phyloP scores from a whole-genome alignment of 768 basidiomycete genomes.

The Rhizopogon sp. region DNA sequence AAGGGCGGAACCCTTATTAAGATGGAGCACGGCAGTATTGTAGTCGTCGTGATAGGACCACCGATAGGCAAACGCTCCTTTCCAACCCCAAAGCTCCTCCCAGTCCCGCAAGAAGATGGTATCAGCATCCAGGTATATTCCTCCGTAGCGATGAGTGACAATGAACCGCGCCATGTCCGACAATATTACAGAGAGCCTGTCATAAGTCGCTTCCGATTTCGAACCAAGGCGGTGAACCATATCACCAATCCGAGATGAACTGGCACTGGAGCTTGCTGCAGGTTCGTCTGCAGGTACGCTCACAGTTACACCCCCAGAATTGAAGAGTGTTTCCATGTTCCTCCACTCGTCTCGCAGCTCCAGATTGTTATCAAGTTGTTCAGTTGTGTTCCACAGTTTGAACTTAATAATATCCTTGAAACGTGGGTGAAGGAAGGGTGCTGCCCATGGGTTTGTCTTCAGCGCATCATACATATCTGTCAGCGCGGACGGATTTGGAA shows the following conservation, averaged over 20 bases:
- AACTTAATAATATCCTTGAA: conserved; percentile 89
- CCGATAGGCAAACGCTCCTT: conserved; percentile 90
- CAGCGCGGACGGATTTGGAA: conserved; percentile 74
- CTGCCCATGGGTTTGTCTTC: conserved; percentile 81
- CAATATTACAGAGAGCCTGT: conserved; percentile 85
- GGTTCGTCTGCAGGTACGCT: conserved; percentile 36
- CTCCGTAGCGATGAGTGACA: conserved; percentile 88
- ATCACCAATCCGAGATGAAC: not conserved
- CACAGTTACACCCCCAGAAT: conserved; percentile 78
- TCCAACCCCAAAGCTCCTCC: conserved; percentile 97
- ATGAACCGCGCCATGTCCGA: conserved; percentile 98
- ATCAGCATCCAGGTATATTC: conserved; percentile 92
- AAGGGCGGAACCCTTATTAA: conserved; percentile 86
- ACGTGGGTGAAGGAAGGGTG: conserved; percentile 84
- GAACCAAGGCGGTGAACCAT: conserved; percentile 48
- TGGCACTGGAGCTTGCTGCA: conserved; percentile 19
- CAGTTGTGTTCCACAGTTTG: conserved; percentile 95
- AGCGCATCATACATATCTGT: conserved; percentile 80
- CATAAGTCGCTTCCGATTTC: conserved; percentile 53
- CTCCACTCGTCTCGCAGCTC: conserved; percentile 92
- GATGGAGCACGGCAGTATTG: conserved; percentile 87
- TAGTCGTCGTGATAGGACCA: conserved; percentile 92
- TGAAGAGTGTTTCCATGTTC: conserved; percentile 72
- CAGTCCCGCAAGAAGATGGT: conserved; percentile 90
- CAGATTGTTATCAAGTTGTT: conserved; percentile 82